These are phyloP conservation scores for Dictyostelium capitatum DNA, from an alignment of 78 protist species.

Conservation along the genomic window DNA sequence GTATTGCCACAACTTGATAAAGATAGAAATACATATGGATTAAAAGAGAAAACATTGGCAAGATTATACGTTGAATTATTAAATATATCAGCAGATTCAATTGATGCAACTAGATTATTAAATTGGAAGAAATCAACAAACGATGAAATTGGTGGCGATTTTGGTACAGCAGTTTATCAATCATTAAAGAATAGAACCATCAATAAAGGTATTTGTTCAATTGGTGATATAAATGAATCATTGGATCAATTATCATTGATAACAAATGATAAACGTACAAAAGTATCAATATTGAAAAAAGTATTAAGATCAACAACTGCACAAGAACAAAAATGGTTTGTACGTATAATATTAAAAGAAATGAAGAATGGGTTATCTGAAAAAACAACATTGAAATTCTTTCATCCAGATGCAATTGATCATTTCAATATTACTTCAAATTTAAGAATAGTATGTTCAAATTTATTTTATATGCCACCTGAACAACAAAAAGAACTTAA, in stretches of 20 bases:
- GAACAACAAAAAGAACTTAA: slow-evolving; percentile 12
- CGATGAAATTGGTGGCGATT: slow-evolving; percentile 74
- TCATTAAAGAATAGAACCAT: slow-evolving; percentile 82
- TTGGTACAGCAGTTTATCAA: slow-evolving; percentile 79
- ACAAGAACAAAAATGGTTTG: slow-evolving; percentile 92
- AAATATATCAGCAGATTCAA: slow-evolving; percentile 45
- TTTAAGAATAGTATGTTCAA: slow-evolving; percentile 48
- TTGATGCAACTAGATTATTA: slow-evolving; percentile 82
- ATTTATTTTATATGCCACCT: slow-evolving; percentile 23
- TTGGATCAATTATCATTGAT: slow-evolving; percentile 78
- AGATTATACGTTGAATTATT: slow-evolving; percentile 84
- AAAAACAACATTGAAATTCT: slow-evolving; percentile 41
- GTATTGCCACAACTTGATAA: slow-evolving; percentile 91
- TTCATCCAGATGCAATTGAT: slow-evolving; percentile 89
- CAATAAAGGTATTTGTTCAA: slow-evolving; percentile 29
- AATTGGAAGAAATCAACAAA: slow-evolving; percentile 76
- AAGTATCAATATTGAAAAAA: slow-evolving; percentile 47
- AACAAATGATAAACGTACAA: slow-evolving; percentile 38
- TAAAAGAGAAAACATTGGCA: slow-evolving; percentile 89
- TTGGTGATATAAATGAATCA: slow-evolving; percentile 73
- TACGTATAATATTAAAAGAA: slow-evolving; percentile 90
- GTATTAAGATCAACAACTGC: slow-evolving; percentile 74
- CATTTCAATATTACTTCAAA: slow-evolving; percentile 56
- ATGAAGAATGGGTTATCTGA: slow-evolving; percentile 85
- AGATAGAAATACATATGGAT: slow-evolving; percentile 80